Evolutionary conservation across 129 eudicot genomes (phyloP), one percentile per base, ranked within the genome.

Genomic region (Chrysanthemum seticuspe): DNA sequence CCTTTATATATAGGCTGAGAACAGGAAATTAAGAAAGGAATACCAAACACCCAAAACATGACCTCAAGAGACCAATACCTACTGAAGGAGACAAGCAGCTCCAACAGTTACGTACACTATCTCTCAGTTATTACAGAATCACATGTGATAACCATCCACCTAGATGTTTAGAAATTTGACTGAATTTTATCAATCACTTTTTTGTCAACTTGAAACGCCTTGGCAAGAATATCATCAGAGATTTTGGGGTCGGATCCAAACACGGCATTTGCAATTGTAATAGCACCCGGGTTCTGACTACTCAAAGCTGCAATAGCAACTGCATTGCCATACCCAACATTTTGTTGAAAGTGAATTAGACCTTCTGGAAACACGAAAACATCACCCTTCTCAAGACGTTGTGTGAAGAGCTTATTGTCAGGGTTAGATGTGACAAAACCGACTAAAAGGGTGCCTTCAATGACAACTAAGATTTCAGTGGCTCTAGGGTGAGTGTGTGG

Each of bases 221-320:
- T 77, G 13, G 81, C 74, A 61, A 77, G 76, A 70, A 77, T 31
- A 59, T 68, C 75, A 0, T 0, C 40, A 27, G 52, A 0, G 5
- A 76, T 68, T 6, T 59, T 40, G 2, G 75, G 74, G 62, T 76
- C 59, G 27, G 81, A 70, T 12, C 76, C 81, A 21, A 77, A 77
- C 4, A 77, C 66, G 2, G 36, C 76, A 27, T 77, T 69, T 49
- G 72, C 76, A 64, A 83, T 64, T 0, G 83, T 74, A 25, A 82
- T 58, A 6, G 70, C 80, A 0, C 83, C 83, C 0, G 83, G 86
- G n/a, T 78, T 83, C 48, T 83, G 86, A 74, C 86, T 83, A 61
- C 80, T 78, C 34, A 83, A 69, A 44, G 53, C 83, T 16, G 83
- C 80, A 13, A 83, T 69, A 14, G 78, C 83, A 19, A 78, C 18